phyloP scores from a whole-genome alignment of 2,329 filamentous ascomycete genomes.

The Apiospora pterosperma region DNA sequence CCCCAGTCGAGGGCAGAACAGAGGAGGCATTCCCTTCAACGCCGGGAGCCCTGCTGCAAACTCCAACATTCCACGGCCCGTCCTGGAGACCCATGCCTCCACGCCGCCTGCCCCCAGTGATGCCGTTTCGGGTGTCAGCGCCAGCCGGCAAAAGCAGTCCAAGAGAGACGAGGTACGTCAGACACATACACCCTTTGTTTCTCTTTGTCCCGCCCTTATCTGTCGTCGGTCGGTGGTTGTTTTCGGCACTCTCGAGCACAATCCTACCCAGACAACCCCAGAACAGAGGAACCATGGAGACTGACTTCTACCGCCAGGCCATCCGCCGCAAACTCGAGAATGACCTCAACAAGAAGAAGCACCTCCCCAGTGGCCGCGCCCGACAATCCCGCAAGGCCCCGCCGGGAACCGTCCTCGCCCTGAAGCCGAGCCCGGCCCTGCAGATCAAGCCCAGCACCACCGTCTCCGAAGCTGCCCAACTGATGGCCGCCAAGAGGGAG shows the following conservation, averaged over 20 bases:
- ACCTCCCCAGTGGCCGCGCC: conserved; percentile 65
- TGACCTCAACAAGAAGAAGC: conserved; percentile 97
- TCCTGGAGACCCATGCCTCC: conserved; percentile 51
- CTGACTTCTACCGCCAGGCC: conserved; percentile 58
- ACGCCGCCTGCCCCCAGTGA: conserved; percentile 45
- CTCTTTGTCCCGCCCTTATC: not conserved
- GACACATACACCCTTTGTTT: conserved; percentile 9
- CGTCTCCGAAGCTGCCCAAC: conserved; percentile 91
- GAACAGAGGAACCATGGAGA: conserved; percentile 15
- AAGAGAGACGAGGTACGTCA: conserved; percentile 93
- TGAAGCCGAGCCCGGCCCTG: conserved; percentile 91
- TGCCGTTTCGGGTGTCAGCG: conserved; percentile 68
- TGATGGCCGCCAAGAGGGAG: conserved; percentile 98
- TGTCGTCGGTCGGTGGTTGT: conserved; percentile 1
- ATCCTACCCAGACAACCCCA: not conserved
- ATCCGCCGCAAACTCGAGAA: conserved; percentile 96
- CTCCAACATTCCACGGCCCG: conserved; percentile 71
- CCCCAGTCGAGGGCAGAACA: conserved; percentile 58
- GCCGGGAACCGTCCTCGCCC: conserved; percentile 89
- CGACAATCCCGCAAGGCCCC: conserved; percentile 89
- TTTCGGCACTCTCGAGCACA: not conserved
- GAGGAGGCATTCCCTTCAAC: conserved; percentile 49
- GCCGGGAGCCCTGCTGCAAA: conserved; percentile 51
- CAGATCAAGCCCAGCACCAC: conserved; percentile 96
- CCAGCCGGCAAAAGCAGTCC: conserved; percentile 91